A percentile compares a stretch with the other conserved stretches of the same genome.
Evolutionary conservation across 441 rosid genomes (phyloP).

Genomic region (Populus tomentosa): DNA sequence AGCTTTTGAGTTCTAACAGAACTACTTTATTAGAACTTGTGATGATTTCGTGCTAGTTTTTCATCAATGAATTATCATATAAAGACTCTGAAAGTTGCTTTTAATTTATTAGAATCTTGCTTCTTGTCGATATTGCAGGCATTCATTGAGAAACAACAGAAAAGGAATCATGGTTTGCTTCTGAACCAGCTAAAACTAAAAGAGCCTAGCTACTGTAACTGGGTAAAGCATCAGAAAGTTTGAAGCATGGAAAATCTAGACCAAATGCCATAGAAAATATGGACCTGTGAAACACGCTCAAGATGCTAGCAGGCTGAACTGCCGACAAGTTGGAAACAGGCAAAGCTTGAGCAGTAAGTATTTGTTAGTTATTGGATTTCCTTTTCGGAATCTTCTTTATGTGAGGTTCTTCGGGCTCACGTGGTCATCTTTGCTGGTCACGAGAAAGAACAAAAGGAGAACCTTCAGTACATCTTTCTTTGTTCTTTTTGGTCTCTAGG

Average conservation of each 20-base stretch:
- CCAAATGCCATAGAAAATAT: background rate
- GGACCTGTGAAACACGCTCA: background rate
- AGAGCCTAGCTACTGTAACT: background rate
- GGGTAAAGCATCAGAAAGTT: background rate
- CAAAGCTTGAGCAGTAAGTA: background rate
- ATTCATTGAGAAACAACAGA: background rate
- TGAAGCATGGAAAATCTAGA: background rate
- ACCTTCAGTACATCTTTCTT: background rate
- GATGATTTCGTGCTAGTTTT: background rate
- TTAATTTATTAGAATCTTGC: background rate
- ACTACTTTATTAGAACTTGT: background rate
- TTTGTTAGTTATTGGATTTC: background rate
- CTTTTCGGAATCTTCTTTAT: constrained; percentile 1
- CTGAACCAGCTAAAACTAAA: background rate
- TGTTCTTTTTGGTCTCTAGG: background rate
- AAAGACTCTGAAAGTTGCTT: background rate
- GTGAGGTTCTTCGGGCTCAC: background rate
- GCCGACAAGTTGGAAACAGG: constrained; percentile 19
- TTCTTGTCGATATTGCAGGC: background rate
- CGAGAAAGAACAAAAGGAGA: background rate
- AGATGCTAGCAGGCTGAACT: constrained; percentile 3
- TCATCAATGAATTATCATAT: background rate
- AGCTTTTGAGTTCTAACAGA: background rate
- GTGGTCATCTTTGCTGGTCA: background rate
- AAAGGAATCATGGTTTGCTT: background rate